Conservation (phyloP, 805 yeast species). For the Wickerhamomyces tratensis region DNA sequence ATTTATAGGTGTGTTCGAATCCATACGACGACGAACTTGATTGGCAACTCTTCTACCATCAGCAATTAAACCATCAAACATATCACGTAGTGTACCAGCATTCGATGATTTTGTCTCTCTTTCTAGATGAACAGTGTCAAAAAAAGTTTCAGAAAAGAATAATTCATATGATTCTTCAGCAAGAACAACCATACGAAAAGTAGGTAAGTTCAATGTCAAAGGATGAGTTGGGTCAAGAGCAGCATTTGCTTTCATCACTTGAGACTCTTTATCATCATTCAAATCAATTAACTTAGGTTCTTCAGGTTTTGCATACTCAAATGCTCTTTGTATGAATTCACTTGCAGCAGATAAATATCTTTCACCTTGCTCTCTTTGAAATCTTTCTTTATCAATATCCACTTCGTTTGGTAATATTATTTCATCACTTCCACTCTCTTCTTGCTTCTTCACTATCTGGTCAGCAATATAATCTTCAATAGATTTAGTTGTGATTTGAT, state of each 20-base stretch:
- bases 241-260: constrained; percentile 46
- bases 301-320: constrained; percentile 80
- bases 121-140: constrained; percentile 58
- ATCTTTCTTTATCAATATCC: constrained; percentile 50
- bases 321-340: constrained; percentile 75
- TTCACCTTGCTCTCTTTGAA: constrained; percentile 59
- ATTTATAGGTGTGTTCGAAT: constrained; percentile 40
- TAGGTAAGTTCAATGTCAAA: constrained; percentile 65
- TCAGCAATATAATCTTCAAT: constrained; percentile 65
- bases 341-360: constrained; percentile 84
- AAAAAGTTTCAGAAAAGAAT: constrained; percentile 62
- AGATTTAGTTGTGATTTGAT: constrained; percentile 48
- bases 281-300: constrained; percentile 34
- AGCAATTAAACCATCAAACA: constrained; percentile 84
- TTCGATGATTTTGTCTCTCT: constrained; percentile 36
- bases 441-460: constrained; percentile 31
- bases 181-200: constrained; percentile 87
- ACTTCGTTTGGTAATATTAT: constrained; percentile 49
- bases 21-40: constrained; percentile 83
- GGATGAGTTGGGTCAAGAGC: constrained; percentile 80
- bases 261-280: constrained; percentile 20
- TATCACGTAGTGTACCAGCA: constrained; percentile 61
- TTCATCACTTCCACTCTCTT: constrained; percentile 25
- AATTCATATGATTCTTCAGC: constrained; percentile 92
- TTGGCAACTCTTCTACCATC: constrained; percentile 90